A percentile compares a stretch with the other conserved stretches of the same genome.
phyloP scores from a whole-genome alignment of 495 filamentous ascomycete species.

The Daldinia bambusicola region DNA sequence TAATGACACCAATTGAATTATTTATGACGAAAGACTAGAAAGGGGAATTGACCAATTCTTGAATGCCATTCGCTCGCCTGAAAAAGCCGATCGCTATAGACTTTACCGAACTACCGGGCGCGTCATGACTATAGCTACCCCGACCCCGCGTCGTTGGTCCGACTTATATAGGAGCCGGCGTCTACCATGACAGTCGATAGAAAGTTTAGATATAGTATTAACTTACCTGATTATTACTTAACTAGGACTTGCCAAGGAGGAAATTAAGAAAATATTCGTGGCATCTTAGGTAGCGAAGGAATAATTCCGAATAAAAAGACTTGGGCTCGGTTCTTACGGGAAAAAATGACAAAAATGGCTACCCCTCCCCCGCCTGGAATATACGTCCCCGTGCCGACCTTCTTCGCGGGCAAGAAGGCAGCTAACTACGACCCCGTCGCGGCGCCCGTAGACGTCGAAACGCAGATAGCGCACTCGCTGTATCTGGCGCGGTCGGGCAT shows the following conservation, averaged over 20 bases:
- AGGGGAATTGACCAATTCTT: background rate
- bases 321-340: background rate
- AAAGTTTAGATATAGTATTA: background rate
- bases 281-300: background rate
- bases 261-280: background rate
- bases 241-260: no score
- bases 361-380: slow-evolving; percentile 53
- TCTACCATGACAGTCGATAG: background rate
- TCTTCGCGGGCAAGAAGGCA: slow-evolving; percentile 51
- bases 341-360: slow-evolving; percentile 24
- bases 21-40: background rate
- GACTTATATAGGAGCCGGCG: slow-evolving; percentile 8
- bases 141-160: slow-evolving; percentile 27
- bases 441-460: slow-evolving; percentile 59
- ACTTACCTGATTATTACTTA: no score
- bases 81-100: slow-evolving; percentile 24
- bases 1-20: background rate
- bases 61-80: slow-evolving; percentile 34
- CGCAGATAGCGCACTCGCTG: slow-evolving; percentile 68
- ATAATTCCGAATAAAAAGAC: background rate
- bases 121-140: slow-evolving; percentile 17
- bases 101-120: slow-evolving; percentile 24
- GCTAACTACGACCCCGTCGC: slow-evolving; percentile 38
- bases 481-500: slow-evolving; percentile 72
- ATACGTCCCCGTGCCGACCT: slow-evolving; percentile 58